phyloP scores from a whole-genome alignment of 208 protist species.

The Acanthamoeba quina region DNA sequence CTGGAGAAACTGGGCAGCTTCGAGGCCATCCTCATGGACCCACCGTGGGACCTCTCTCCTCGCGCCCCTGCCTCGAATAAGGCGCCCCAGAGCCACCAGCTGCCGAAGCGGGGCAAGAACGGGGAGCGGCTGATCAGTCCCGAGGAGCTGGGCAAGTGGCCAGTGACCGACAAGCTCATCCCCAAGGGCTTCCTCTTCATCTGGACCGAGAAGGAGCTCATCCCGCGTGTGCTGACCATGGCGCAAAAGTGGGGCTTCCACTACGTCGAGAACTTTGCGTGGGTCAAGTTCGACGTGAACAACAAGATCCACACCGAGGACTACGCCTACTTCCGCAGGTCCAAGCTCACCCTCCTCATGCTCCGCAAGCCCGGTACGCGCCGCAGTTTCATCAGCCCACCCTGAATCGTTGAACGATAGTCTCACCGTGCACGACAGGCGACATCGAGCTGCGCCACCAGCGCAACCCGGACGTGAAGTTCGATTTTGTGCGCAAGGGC shows the following conservation, averaged over 20 bases:
- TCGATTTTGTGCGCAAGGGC: constrained; percentile 80
- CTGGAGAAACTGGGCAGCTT: constrained; percentile 54
- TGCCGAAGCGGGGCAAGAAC: neutral
- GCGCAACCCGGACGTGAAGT: constrained; percentile 83
- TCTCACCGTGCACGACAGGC: neutral
- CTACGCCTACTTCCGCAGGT: constrained; percentile 77
- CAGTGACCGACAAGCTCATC: constrained; percentile 72
- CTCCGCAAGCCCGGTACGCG: constrained; percentile 76
- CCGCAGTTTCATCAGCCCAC: neutral
- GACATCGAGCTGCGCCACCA: constrained; percentile 84
- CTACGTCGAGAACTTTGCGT: constrained; percentile 86
- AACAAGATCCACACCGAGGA: constrained; percentile 73
- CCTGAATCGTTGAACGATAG: neutral
- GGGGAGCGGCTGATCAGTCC: constrained; percentile 2
- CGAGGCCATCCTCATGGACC: constrained; percentile 82
- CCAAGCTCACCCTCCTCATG: constrained; percentile 83
- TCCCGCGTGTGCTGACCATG: constrained; percentile 72
- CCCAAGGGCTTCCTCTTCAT: constrained; percentile 84
- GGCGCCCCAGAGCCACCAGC: neutral
- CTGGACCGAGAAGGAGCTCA: constrained; percentile 84
- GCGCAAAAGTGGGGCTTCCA: constrained; percentile 78
- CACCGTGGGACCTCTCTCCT: constrained; percentile 74
- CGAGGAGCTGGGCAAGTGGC: constrained; percentile 64
- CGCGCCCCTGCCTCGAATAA: neutral
- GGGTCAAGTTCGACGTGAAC: constrained; percentile 77